Evolutionary conservation across 306 rosid genomes (phyloP).

Genomic region (Cicer arietinum): DNA sequence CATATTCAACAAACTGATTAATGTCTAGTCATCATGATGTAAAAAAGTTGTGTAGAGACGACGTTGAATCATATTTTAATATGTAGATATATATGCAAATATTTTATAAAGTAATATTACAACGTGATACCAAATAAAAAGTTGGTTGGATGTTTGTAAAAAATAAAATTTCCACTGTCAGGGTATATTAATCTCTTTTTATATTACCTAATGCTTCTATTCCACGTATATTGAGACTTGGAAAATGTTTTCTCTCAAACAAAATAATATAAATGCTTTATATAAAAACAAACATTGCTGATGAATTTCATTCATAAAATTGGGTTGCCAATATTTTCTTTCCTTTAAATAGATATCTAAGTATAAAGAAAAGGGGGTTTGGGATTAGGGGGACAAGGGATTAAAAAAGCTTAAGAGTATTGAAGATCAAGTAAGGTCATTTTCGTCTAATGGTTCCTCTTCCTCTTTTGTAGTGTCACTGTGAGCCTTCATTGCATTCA

Average conservation of each 20-base stretch:
- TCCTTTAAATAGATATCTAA: not conserved
- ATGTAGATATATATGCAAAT: no score
- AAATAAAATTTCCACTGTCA: no score
- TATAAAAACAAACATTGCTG: not conserved
- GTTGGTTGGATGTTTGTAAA: no score
- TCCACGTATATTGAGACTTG: not conserved
- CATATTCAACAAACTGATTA: no score
- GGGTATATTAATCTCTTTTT: no score
- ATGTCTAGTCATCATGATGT: no score
- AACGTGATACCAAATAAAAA: no score
- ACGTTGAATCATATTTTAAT: no score
- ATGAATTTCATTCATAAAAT: not conserved
- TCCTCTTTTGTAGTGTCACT: slow-evolving; percentile 46
- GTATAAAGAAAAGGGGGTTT: not conserved
- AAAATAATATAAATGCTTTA: not conserved
- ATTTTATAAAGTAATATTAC: no score
- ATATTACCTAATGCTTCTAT: not conserved
- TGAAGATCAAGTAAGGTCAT: slow-evolving; percentile 72
- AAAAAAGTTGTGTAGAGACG: no score
- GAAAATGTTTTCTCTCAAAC: not conserved
- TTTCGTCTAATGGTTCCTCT: slow-evolving; percentile 70
- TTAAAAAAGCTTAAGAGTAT: not conserved
- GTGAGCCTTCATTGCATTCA: slow-evolving; percentile 56
- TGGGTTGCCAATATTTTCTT: not conserved
- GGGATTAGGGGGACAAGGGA: not conserved